Evolutionary conservation across 2,329 filamentous ascomycete species (phyloP), one percentile per base, ranked within the genome.

Genomic region (Talaromyces atroroseus): DNA sequence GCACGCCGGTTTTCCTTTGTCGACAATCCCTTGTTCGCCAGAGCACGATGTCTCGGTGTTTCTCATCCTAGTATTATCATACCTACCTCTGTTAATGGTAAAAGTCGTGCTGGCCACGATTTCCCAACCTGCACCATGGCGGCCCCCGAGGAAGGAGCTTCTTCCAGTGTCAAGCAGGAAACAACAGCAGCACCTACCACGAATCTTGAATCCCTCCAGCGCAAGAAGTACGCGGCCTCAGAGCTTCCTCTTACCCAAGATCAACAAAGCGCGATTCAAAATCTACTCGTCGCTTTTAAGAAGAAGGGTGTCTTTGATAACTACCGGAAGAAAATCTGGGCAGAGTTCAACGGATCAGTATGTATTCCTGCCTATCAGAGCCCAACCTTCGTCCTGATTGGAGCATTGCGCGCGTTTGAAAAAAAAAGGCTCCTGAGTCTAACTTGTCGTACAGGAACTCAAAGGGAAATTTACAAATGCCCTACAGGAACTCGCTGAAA

Each of bases 241-340:
- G 84, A 87, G 61, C 74, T 87, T 24, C 84, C 84, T 2, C 73
- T 86, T 32, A 79, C 80, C 23, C 77, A 80, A 54, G 70, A 78
- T 36, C 82, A 86, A 66, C 80, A 82, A 59, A 74, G 77, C 6
- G 77, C 79, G 23, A 84, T 87, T 55, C 83, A 86, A 66, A 76
- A 76, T 61, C 75, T 87, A 46, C 74, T 85, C 18, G 79, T 84
- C 65, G 81, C 80, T 0, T 85, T 85, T 68, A 85, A 85, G 70
- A 86, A 86, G 70, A 85, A 84, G 68, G 84, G 84, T 60, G 82
- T 83, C 56, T 87, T 85, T 64, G 84, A 87, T 66, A 74, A 72
- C 50, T 71, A 86, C 55, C 80, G 84, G 58, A 86, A 85, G 68
- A 77, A 80, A 58, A 72, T 83, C 2, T 83, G 82, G 74, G 77